These are phyloP conservation scores for Trypanosoma cruzi DNA, from an alignment of 208 protist genomes.

Conservation along the genomic window DNA sequence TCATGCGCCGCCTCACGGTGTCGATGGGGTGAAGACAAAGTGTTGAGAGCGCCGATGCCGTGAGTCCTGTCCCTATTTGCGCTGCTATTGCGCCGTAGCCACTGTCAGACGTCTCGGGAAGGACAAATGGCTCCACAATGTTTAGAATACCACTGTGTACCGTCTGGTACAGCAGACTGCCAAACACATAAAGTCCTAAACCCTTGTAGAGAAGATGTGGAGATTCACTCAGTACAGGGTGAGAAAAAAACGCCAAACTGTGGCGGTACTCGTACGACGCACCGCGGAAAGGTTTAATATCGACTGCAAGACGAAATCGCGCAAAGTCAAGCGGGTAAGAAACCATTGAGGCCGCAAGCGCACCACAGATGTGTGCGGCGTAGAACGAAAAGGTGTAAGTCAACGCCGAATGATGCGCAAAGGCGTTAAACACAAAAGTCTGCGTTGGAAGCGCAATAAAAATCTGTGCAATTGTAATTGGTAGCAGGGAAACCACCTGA, in stretches of 20 bases:
- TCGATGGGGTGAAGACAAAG: conserved; percentile 77
- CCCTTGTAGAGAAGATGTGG: conserved; percentile 77
- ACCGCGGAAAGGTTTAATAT: conserved; percentile 57
- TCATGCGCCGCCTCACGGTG: conserved; percentile 76
- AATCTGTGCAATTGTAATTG: conserved; percentile 61
- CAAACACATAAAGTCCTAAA: conserved; percentile 64
- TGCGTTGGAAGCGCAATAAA: conserved; percentile 73
- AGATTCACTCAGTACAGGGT: conserved; percentile 59
- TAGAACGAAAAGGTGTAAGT: conserved; percentile 55
- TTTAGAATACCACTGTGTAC: conserved; percentile 46
- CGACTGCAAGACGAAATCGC: conserved; percentile 79
- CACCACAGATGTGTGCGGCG: conserved; percentile 47
- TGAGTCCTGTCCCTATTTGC: conserved; percentile 52
- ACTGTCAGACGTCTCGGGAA: conserved; percentile 39
- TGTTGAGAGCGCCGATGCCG: conserved; percentile 56
- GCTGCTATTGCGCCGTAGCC: conserved; percentile 41
- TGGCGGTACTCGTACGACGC: conserved; percentile 68
- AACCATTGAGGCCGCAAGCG: conserved; percentile 46
- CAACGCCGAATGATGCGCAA: conserved; percentile 31
- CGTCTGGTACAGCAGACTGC: conserved; percentile 59
- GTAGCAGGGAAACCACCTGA: conserved; percentile 69
- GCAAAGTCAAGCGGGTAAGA: conserved; percentile 85
- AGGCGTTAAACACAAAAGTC: conserved; percentile 55
- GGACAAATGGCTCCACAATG: conserved; percentile 44
- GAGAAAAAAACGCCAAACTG: conserved; percentile 76